Conservation (phyloP, 805 yeast genomes). For the Lachancea thermotolerans region DNA sequence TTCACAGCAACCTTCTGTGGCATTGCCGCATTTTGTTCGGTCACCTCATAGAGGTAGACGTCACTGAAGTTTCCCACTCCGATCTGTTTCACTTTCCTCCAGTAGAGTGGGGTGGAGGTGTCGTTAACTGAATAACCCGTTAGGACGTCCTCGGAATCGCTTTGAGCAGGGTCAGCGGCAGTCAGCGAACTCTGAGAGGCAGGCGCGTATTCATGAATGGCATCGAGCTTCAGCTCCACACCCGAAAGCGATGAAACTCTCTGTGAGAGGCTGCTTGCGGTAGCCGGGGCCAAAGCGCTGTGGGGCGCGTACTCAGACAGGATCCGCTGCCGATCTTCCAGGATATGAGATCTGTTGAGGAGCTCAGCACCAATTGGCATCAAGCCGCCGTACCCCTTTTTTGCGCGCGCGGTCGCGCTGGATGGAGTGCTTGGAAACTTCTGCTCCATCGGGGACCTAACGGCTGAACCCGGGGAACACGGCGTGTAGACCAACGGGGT, state of each 20-base stretch:
- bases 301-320: constrained; percentile 10
- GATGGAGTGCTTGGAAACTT: constrained; percentile 1
- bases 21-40: constrained; percentile 14
- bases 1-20: constrained; percentile 58
- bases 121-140: constrained; percentile 17
- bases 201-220: not conserved
- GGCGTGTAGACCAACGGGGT: constrained; percentile 30
- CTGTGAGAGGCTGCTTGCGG: constrained; percentile 7
- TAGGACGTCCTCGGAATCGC: constrained; percentile 10
- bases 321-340: constrained; percentile 15
- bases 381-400: constrained; percentile 1
- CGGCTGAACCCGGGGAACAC: constrained; percentile 12
- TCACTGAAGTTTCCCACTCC: constrained; percentile 68
- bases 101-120: constrained; percentile 16
- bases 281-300: constrained; percentile 4
- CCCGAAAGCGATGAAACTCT: constrained; percentile 8
- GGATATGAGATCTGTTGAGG: constrained; percentile 3
- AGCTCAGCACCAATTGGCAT: not conserved
- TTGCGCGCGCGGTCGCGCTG: not conserved
- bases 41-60: constrained; percentile 44
- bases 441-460: constrained; percentile 16
- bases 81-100: constrained; percentile 38
- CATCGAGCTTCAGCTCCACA: constrained; percentile 4
- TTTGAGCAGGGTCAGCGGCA: constrained; percentile 2
- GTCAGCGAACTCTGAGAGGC: not conserved